A percentile compares a stretch with the other conserved stretches of the same genome.
Conservation (phyloP, 768 basidiomycete species). For the Podaxis sp. region DNA sequence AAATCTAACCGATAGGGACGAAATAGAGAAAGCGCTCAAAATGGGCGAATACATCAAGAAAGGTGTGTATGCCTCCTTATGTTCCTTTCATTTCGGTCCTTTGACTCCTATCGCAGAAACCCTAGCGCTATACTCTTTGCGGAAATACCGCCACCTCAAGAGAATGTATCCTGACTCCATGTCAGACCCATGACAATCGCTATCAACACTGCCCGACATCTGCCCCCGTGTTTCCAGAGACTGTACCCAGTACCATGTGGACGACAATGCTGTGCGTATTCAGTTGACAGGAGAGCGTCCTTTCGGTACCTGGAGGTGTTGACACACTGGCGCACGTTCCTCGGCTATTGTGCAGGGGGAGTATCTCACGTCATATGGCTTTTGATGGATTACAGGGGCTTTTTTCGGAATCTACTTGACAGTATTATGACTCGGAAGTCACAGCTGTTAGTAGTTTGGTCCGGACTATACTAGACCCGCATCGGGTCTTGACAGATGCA, state of each 20-base stretch:
- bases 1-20: constrained; percentile 58
- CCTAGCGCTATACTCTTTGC: constrained; percentile 74
- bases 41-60: constrained; percentile 85
- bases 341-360: neutral
- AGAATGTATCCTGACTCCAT: constrained; percentile 56
- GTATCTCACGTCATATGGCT: constrained; percentile 5
- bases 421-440: neutral
- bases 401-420: neutral
- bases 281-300: neutral
- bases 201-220: neutral
- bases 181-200: constrained; percentile 22
- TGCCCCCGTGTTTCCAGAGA: neutral
- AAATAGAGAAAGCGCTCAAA: constrained; percentile 74
- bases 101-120: constrained; percentile 53
- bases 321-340: constrained; percentile 12
- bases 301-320: neutral
- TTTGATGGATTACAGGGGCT: neutral
- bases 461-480: neutral
- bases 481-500: neutral
- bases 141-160: constrained; percentile 81
- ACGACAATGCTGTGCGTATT: neutral
- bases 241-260: neutral
- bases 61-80: constrained; percentile 42
- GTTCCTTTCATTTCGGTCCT: neutral
- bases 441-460: neutral